Conservation (phyloP, 2,329 filamentous ascomycete species). For the Stagonosporopsis chrysanthemi region DNA sequence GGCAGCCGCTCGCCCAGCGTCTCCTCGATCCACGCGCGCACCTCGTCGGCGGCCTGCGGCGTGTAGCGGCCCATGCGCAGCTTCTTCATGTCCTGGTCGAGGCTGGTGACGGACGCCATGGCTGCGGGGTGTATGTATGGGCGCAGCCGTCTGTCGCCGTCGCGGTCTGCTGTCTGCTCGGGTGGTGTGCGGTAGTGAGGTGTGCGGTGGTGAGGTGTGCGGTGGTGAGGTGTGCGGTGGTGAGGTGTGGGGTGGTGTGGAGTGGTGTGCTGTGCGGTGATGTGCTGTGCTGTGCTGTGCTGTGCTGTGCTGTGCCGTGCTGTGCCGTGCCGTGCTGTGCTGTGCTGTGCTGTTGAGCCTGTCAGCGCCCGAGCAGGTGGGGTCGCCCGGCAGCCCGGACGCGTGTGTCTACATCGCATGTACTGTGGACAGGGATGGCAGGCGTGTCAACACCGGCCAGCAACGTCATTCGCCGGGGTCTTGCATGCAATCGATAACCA, state of each 20-base stretch:
- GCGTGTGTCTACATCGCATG: too few relatives aligned
- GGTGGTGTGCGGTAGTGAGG: neutral
- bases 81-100: constrained; percentile 95
- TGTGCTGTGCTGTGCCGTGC: too few relatives aligned
- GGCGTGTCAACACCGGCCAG: neutral
- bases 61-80: constrained; percentile 94
- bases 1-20: constrained; percentile 76
- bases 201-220: too few relatives aligned
- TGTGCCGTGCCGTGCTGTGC: too few relatives aligned
- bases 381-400: constrained; percentile 18
- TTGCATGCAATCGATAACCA: constrained; percentile 6
- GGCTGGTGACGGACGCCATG: constrained; percentile 92
- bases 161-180: constrained; percentile 10
- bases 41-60: constrained; percentile 85
- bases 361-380: constrained; percentile 17
- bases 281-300: too few relatives aligned
- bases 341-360: constrained; percentile 14
- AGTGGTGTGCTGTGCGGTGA: too few relatives aligned
- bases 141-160: neutral
- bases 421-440: constrained; percentile 14
- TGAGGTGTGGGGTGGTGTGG: too few relatives aligned
- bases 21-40: constrained; percentile 83
- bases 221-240: too few relatives aligned
- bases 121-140: constrained; percentile 25
- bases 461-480: constrained; percentile 14